A percentile compares a stretch with the other conserved stretches of the same genome.
Conservation (phyloP, 2,329 filamentous ascomycete genomes). For the Fusarium sp. region DNA sequence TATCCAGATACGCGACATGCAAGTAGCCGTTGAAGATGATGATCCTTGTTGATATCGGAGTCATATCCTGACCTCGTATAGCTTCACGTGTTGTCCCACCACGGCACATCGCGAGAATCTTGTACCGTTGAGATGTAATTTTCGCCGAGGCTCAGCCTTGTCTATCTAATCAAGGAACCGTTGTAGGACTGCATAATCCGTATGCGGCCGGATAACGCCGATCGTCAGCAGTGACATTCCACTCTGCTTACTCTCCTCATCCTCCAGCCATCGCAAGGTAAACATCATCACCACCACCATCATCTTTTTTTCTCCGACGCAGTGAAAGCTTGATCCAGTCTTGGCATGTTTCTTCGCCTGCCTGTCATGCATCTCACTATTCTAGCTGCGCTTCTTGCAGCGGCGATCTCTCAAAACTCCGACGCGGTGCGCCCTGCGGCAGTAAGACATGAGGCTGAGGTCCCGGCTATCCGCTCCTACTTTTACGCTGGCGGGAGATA, state of each 20-base stretch:
- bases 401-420: constrained; percentile 17
- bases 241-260: background rate
- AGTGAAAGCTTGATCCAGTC: background rate
- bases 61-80: background rate
- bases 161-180: constrained; percentile 8
- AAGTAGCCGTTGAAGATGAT: background rate
- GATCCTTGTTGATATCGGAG: constrained; percentile 6
- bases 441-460: constrained; percentile 13
- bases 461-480: constrained; percentile 31
- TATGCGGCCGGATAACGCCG: constrained; percentile 4
- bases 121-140: background rate
- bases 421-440: background rate
- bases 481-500: constrained; percentile 38
- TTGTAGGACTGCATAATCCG: constrained; percentile 7
- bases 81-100: background rate
- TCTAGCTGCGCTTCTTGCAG: constrained; percentile 7
- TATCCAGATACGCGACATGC: background rate
- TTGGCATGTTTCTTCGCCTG: background rate
- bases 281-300: background rate
- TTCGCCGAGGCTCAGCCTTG: constrained; percentile 13
- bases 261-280: background rate
- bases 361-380: constrained; percentile 22
- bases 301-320: background rate
- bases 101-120: background rate
- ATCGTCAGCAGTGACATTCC: constrained; percentile 18